These are phyloP conservation scores for Leccinum variicolor DNA, from an alignment of 768 basidiomycete genomes.

Conservation along the genomic window DNA sequence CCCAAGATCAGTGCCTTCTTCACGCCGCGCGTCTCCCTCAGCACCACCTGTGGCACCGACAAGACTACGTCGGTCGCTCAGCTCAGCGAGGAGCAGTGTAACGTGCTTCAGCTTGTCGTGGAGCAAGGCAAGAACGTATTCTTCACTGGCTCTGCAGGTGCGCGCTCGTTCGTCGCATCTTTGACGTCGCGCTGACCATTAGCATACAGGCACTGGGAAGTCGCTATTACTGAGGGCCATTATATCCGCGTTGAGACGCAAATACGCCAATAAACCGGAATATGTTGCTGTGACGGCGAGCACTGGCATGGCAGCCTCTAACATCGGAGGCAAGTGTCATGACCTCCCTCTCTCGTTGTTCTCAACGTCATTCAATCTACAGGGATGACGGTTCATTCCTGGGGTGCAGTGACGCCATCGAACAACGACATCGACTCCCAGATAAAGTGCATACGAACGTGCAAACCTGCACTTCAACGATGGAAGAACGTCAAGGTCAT, in stretches of 20 bases:
- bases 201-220: conserved; percentile 55
- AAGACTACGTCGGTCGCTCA: conserved; percentile 33
- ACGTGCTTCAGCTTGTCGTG: conserved; percentile 49
- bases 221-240: conserved; percentile 57
- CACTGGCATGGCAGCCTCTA: conserved; percentile 44
- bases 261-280: conserved; percentile 30
- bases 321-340: conserved; percentile 39
- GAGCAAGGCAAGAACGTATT: conserved; percentile 59
- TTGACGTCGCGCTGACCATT: neutral
- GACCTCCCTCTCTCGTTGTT: neutral
- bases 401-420: conserved; percentile 55
- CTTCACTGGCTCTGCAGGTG: conserved; percentile 70
- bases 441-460: conserved; percentile 47
- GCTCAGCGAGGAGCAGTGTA: conserved; percentile 53
- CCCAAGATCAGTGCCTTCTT: conserved; percentile 27
- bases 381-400: conserved; percentile 61
- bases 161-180: conserved; percentile 5
- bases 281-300: conserved; percentile 46
- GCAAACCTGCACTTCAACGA: conserved; percentile 50
- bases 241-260: conserved; percentile 45
- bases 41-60: conserved; percentile 28
- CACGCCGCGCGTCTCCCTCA: conserved; percentile 26
- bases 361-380: neutral
- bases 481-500: conserved; percentile 59
- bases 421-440: conserved; percentile 43